A percentile compares a stretch with the other conserved stretches of the same genome.
Conservation (phyloP, 208 protist genomes). For the Kentomonas sorsogonicus region DNA sequence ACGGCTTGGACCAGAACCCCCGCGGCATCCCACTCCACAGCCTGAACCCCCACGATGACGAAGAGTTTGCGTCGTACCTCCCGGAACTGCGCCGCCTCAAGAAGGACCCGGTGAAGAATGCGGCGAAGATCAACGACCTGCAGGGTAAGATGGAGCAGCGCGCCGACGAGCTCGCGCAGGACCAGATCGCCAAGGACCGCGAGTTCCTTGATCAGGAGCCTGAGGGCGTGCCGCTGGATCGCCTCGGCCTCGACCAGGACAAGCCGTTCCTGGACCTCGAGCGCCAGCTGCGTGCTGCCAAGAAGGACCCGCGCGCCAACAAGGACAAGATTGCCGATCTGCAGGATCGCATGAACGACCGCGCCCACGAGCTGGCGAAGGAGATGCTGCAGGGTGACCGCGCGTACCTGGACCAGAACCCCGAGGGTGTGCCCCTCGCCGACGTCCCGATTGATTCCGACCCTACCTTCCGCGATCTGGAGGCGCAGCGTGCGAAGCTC, state of each 20-base stretch:
- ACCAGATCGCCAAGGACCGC: constrained; percentile 48
- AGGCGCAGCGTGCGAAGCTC: constrained; percentile 59
- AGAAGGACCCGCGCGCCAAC: constrained; percentile 43
- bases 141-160: constrained; percentile 46
- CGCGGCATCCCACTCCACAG: constrained; percentile 51
- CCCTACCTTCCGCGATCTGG: constrained; percentile 41
- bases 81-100: constrained; percentile 64
- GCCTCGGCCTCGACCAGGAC: constrained; percentile 61
- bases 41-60: constrained; percentile 58
- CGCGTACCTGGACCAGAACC: constrained; percentile 66
- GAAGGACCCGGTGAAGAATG: constrained; percentile 39
- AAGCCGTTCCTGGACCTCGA: constrained; percentile 54
- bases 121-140: constrained; percentile 37
- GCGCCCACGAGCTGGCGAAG: constrained; percentile 52
- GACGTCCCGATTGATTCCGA: constrained; percentile 54
- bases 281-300: constrained; percentile 48
- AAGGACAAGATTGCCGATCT: constrained; percentile 42
- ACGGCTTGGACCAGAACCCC: constrained; percentile 41
- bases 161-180: constrained; percentile 40
- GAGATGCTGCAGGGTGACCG: constrained; percentile 55
- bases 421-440: constrained; percentile 60
- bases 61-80: constrained; percentile 42
- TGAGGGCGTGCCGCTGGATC: constrained; percentile 56
- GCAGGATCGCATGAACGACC: constrained; percentile 51
- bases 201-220: constrained; percentile 56